phyloP scores from a whole-genome alignment of 2,329 filamentous ascomycete species.

The Hypoxylon sp. region DNA sequence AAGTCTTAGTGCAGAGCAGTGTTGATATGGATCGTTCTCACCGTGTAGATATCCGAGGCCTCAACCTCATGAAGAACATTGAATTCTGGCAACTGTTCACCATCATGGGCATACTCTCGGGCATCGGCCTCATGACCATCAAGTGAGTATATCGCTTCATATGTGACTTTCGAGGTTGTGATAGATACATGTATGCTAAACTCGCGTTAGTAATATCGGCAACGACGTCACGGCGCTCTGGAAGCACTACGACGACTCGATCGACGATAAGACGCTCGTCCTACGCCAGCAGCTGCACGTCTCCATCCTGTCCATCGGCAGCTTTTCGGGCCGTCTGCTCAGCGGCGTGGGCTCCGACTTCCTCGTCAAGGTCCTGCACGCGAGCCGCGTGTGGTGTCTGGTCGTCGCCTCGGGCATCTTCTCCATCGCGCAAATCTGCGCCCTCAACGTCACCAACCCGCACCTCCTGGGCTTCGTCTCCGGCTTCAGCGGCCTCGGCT shows the following conservation, averaged over 20 bases:
- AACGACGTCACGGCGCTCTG: slow-evolving; percentile 91
- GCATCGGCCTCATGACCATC: slow-evolving; percentile 98
- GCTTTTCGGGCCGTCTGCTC: slow-evolving; percentile 84
- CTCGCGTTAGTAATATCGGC: slow-evolving; percentile 83
- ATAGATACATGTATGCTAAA: not conserved
- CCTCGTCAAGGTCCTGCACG: slow-evolving; percentile 83
- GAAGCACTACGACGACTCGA: slow-evolving; percentile 84
- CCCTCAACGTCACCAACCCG: slow-evolving; percentile 82
- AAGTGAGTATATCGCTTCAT: slow-evolving; percentile 74
- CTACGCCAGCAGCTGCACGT: slow-evolving; percentile 91
- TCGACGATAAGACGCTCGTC: slow-evolving; percentile 80
- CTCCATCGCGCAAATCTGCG: slow-evolving; percentile 81
- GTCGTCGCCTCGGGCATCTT: slow-evolving; percentile 84
- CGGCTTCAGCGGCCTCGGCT: slow-evolving; percentile 86
- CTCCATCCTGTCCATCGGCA: slow-evolving; percentile 90
- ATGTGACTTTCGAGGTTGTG: not conserved
- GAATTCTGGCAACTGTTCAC: slow-evolving; percentile 94
- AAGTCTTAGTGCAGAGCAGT: slow-evolving; percentile 69
- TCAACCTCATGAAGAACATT: slow-evolving; percentile 76
- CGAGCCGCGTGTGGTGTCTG: slow-evolving; percentile 92
- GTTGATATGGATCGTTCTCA: slow-evolving; percentile 81
- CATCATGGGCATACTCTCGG: slow-evolving; percentile 90
- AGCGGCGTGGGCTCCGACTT: slow-evolving; percentile 93
- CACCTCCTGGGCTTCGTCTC: slow-evolving; percentile 84
- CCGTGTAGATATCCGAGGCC: slow-evolving; percentile 91